Conservation (phyloP, 2,329 filamentous ascomycete genomes). For the Huntiella decipiens region DNA sequence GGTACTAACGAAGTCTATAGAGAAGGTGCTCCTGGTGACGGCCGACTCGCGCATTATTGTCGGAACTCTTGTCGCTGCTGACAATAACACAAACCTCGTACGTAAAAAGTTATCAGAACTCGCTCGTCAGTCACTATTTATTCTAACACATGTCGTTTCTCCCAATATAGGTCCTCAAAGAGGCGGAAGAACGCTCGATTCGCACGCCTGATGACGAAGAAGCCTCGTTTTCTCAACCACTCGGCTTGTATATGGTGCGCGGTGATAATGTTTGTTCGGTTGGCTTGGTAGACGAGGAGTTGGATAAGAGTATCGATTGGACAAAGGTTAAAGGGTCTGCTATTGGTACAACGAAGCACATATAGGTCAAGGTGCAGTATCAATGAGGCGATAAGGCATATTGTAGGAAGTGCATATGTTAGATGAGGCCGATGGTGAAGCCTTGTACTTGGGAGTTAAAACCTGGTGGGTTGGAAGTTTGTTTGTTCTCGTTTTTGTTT, state of each 20-base stretch:
- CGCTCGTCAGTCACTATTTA: background rate
- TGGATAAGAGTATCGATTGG: constrained; percentile 89
- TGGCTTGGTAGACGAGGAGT: constrained; percentile 71
- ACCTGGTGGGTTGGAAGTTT: no score
- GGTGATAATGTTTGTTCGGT: constrained; percentile 89
- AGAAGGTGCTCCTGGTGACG: constrained; percentile 81
- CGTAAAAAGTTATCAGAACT: constrained; percentile 12
- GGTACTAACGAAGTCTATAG: constrained; percentile 25
- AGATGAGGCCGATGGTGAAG: no score
- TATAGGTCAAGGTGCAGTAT: background rate
- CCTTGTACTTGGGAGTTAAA: no score
- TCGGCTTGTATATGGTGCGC: constrained; percentile 79
- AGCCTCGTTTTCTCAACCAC: constrained; percentile 57
- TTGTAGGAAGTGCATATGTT: no score
- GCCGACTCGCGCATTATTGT: constrained; percentile 75
- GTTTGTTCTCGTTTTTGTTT: no score
- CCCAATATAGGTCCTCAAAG: constrained; percentile 45
- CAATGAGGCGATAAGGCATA: no score
- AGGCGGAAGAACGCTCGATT: constrained; percentile 79
- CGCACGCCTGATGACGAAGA: constrained; percentile 68
- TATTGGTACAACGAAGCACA: constrained; percentile 71
- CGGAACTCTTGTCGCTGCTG: constrained; percentile 67
- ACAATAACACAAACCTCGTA: constrained; percentile 80
- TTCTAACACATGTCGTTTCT: background rate
- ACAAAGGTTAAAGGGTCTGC: constrained; percentile 66